Conservation (phyloP, 305 asterid genomes). For the Solanum hybrid region DNA sequence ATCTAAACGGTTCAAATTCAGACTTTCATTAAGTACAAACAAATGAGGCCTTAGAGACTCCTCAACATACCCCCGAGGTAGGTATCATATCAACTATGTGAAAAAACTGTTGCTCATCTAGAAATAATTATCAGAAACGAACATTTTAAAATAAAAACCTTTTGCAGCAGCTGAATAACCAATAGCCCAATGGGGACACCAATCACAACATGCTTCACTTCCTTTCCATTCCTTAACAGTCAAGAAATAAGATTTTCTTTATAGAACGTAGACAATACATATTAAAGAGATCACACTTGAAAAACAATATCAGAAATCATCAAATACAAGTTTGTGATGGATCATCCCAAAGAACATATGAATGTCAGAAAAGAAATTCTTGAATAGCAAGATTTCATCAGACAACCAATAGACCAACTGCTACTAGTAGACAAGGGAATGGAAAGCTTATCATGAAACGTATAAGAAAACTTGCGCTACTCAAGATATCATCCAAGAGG, state of each 20-base stretch:
- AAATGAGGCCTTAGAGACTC: not conserved
- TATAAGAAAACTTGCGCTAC: not conserved
- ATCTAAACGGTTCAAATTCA: not conserved
- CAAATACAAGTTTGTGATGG: not conserved
- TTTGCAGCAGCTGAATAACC: not conserved
- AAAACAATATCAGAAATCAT: not conserved
- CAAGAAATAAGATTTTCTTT: not conserved
- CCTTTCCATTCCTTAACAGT: not conserved
- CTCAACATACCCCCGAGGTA: not conserved
- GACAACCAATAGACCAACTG: not conserved
- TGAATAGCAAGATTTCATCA: not conserved
- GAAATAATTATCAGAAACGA: not conserved
- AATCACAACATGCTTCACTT: not conserved
- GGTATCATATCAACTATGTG: not conserved
- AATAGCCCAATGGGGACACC: not conserved
- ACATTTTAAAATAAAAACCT: not conserved
- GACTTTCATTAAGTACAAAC: not conserved
- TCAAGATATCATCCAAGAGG: constrained; percentile 2
- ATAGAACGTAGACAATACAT: not conserved
- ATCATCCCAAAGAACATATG: not conserved
- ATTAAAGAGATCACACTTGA: not conserved
- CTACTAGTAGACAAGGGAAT: not conserved
- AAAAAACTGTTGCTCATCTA: not conserved
- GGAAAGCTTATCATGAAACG: not conserved
- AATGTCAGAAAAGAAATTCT: not conserved